Evolutionary conservation across 2,329 filamentous ascomycete genomes (phyloP).

Genomic region (Fusarium tjaetaba): DNA sequence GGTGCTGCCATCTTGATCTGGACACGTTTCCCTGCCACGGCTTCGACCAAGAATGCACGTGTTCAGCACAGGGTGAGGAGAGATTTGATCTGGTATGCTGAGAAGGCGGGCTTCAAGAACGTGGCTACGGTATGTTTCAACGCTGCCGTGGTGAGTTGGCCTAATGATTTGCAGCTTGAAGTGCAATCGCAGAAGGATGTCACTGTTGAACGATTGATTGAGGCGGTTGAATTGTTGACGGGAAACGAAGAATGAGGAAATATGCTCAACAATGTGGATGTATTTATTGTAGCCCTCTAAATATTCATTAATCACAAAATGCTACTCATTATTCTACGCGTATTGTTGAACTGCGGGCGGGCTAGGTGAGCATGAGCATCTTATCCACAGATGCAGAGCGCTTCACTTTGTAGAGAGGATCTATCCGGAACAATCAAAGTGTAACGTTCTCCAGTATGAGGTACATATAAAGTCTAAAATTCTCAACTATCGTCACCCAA

Average conservation of each 20-base stretch:
- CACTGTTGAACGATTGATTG: background rate
- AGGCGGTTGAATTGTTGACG: background rate
- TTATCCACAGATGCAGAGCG: background rate
- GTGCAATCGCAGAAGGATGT: background rate
- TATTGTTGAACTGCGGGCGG: too few species aligned
- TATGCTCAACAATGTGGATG: background rate
- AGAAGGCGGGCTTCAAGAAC: background rate
- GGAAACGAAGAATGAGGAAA: background rate
- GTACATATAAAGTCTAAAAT: background rate
- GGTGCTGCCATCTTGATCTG: constrained; percentile 18
- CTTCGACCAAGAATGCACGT: constrained; percentile 1
- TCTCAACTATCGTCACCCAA: background rate
- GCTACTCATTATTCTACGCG: too few species aligned
- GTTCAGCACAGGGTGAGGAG: constrained; percentile 5
- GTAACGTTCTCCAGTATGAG: too few species aligned
- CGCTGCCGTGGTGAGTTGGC: fast-evolving
- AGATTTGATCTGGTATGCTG: constrained; percentile 2
- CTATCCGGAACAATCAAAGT: background rate
- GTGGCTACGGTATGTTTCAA: background rate
- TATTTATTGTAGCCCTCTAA: too few species aligned
- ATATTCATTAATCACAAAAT: background rate
- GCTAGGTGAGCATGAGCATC: too few species aligned
- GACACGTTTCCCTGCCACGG: background rate
- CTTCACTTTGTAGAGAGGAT: too few species aligned
- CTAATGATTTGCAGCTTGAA: background rate